phyloP scores from a whole-genome alignment of 495 filamentous ascomycete species.

The Daldinia grandis region DNA sequence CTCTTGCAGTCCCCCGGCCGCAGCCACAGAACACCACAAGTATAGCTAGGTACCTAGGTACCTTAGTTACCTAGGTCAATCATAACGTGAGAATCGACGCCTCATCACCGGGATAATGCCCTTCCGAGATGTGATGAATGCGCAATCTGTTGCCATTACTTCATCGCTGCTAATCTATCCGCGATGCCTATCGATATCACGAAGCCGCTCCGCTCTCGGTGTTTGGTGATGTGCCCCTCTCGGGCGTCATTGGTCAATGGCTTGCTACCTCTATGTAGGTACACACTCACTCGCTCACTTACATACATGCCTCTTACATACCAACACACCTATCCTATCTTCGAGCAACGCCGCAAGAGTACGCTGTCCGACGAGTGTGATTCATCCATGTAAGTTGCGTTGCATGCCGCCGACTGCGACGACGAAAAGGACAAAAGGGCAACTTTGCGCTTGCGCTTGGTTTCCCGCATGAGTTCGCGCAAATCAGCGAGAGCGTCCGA shows the following conservation, averaged over 20 bases:
- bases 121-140: constrained; percentile 34
- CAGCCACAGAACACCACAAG: not conserved
- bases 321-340: constrained; percentile 1
- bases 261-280: not conserved
- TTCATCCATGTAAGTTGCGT: constrained; percentile 23
- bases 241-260: not conserved
- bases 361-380: constrained; percentile 26
- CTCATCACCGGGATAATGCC: constrained; percentile 22
- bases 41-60: too few relatives aligned
- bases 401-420: constrained; percentile 39
- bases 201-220: not conserved
- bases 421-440: constrained; percentile 1
- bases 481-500: constrained; percentile 31
- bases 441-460: constrained; percentile 9
- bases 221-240: not conserved
- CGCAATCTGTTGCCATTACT: constrained; percentile 38
- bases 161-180: constrained; percentile 26
- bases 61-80: constrained; percentile 5
- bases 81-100: constrained; percentile 20
- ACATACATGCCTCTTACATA: not conserved
- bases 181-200: constrained; percentile 12
- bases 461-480: constrained; percentile 18
- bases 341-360: constrained; percentile 15
- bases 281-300: not conserved
- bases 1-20: constrained; percentile 20